phyloP scores from a whole-genome alignment of 345 rosid species.

The Theobroma cacao region DNA sequence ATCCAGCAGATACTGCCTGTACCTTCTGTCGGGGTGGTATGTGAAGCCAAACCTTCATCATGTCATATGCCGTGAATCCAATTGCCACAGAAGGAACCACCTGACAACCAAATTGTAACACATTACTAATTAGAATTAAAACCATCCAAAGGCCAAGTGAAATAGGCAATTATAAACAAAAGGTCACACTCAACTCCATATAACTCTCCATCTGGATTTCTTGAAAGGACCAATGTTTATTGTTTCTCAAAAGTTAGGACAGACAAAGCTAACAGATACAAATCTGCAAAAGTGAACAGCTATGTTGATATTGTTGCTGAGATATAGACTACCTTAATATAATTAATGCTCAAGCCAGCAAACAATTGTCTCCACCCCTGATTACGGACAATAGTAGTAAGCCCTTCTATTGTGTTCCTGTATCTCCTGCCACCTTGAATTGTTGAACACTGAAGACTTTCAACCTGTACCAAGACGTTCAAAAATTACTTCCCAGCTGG shows the following conservation, averaged over 20 bases:
- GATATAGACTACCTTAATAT: slow-evolving; percentile 60
- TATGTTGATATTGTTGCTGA: background rate
- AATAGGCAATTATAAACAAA: background rate
- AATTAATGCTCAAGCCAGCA: slow-evolving; percentile 95
- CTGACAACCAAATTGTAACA: slow-evolving; percentile 30
- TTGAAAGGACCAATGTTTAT: background rate
- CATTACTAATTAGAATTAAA: background rate
- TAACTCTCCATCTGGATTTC: background rate
- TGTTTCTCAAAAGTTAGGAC: background rate
- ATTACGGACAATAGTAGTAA: slow-evolving; percentile 53
- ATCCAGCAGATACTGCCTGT: slow-evolving; percentile 30
- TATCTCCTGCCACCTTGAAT: slow-evolving; percentile 47
- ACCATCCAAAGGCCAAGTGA: background rate
- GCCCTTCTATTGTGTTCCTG: slow-evolving; percentile 71
- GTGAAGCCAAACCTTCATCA: slow-evolving; percentile 81
- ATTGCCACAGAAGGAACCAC: slow-evolving; percentile 96
- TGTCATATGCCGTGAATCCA: slow-evolving; percentile 87
- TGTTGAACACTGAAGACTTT: slow-evolving; percentile 52
- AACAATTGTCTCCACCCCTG: slow-evolving; percentile 97
- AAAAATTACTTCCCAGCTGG: background rate
- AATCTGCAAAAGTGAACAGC: background rate
- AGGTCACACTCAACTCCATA: background rate
- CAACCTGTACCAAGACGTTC: slow-evolving; percentile 54
- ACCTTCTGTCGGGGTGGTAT: slow-evolving; percentile 77
- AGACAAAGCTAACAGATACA: background rate